phyloP scores from a whole-genome alignment of 2,329 filamentous ascomycete species.

The Claviceps pusilla region DNA sequence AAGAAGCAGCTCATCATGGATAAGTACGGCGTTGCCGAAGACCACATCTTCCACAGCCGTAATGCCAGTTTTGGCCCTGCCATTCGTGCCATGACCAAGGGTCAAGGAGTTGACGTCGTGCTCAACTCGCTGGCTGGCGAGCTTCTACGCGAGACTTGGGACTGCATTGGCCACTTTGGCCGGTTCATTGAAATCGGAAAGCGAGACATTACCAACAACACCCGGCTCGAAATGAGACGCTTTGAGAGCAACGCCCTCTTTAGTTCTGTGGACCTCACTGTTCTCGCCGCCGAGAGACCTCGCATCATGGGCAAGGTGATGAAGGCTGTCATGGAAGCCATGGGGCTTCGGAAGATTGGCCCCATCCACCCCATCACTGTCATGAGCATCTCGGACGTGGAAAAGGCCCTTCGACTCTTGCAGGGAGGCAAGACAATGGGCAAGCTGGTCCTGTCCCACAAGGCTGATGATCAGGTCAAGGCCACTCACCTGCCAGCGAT shows the following conservation, averaged over 20 bases:
- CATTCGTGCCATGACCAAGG: constrained; percentile 16
- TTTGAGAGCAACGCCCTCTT: constrained; percentile 32
- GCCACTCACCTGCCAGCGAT: constrained; percentile 9
- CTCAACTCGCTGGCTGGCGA: constrained; percentile 29
- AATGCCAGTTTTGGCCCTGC: constrained; percentile 12
- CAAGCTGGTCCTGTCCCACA: constrained; percentile 28
- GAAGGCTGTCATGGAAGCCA: constrained; percentile 2
- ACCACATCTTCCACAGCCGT: constrained; percentile 15
- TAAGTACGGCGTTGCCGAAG: constrained; percentile 21
- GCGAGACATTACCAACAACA: constrained; percentile 23
- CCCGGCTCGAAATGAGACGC: constrained; percentile 32
- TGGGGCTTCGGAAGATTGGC: constrained; percentile 19
- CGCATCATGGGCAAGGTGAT: constrained; percentile 24
- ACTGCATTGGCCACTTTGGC: constrained; percentile 23
- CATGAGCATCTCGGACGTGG: constrained; percentile 24
- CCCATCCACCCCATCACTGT: constrained; percentile 21
- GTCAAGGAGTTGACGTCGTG: constrained; percentile 52
- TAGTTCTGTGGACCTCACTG: constrained; percentile 29
- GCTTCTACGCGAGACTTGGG: constrained; percentile 26
- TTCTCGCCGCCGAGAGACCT: constrained; percentile 27
- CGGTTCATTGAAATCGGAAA: constrained; percentile 11
- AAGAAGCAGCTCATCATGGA: constrained; percentile 22
- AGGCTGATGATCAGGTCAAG: constrained; percentile 10
- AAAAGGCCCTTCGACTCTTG: constrained; percentile 21
- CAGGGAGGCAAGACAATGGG: constrained; percentile 22